A percentile compares a stretch with the other conserved stretches of the same genome.
phyloP scores from a whole-genome alignment of 169 alveolate species.

The Eimeria praecox region DNA sequence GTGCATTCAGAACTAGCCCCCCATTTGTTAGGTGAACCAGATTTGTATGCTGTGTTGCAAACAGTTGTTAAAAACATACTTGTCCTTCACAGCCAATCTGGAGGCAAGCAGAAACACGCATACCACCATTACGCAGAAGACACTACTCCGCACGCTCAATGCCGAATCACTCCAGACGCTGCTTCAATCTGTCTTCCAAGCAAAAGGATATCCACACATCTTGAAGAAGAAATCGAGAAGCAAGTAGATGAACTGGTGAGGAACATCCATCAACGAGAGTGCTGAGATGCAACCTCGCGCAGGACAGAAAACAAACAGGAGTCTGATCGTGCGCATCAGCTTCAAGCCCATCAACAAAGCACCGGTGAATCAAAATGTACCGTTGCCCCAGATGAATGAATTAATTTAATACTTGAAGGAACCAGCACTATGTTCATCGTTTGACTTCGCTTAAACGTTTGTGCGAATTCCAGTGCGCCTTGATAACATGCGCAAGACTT shows the following conservation, averaged over 20 bases:
- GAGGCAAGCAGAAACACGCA: no score
- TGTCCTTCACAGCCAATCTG: no score
- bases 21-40: no score
- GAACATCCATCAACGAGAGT: not conserved
- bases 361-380: not conserved
- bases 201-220: no score
- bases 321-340: not conserved
- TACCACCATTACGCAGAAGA: no score
- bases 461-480: not conserved
- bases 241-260: not conserved
- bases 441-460: not conserved
- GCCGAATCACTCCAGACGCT: no score
- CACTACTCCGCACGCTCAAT: no score
- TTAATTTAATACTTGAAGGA: not conserved
- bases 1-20: no score
- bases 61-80: no score
- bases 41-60: no score
- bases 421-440: not conserved
- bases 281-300: not conserved
- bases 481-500: not conserved
- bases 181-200: no score
- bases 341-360: not conserved
- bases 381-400: not conserved
- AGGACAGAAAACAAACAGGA: no score
- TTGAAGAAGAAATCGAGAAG: not conserved